Base-by-base conservation (phyloP, 495 filamentous ascomycete genomes). In the Chaetomium tenue region DNA sequence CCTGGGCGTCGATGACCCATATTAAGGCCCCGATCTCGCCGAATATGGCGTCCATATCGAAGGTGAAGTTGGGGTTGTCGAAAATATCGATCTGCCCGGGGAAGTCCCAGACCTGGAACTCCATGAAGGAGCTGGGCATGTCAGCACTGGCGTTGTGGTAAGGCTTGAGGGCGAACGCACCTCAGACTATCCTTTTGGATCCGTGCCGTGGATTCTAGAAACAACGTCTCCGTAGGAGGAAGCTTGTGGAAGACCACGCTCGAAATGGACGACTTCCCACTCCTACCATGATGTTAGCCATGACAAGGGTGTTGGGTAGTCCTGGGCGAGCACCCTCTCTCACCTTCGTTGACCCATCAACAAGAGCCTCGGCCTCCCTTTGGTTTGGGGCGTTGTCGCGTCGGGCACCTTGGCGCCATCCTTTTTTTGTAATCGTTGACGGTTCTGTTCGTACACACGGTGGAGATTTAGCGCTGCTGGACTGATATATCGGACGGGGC, bases 211-310 rank as follows among this genome's bases (percentile, higher is more conserved):
- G 93, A 94, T 74, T 98, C 94, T 5, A 98, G 80, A 66, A 96
- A 98, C 15, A 98, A 79, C 0, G 94, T 98, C 76, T 98, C 95
- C 68, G 87, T 92, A 2, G 94, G 93, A 0, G 92, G 89, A 80
- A 98, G 88, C 71, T 98, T 98, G 75, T 97, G 91, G 70, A 98
- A 98, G 15, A 98, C 95, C 46, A 98, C 94, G 68, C 91, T 97
- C 5, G 91, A 92, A 63, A 98, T 97, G 7, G 94, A 98, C 12
- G 94, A 97, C 74, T 98, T 98, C 51, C 94, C 94, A 71, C 91
- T 96, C 80, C 94, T 98, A 63, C 47, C 28, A 50, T 1, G 6
- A n/a, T 47, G 70, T 66, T 63, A 74, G 76, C 50, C 28, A 39
- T 39, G n/a, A 58, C 18, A 6, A 55, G 66, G 40, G 26, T 54